Evolutionary conservation across 441 rosid species (phyloP).

Genomic region (Pelargonium australe): DNA sequence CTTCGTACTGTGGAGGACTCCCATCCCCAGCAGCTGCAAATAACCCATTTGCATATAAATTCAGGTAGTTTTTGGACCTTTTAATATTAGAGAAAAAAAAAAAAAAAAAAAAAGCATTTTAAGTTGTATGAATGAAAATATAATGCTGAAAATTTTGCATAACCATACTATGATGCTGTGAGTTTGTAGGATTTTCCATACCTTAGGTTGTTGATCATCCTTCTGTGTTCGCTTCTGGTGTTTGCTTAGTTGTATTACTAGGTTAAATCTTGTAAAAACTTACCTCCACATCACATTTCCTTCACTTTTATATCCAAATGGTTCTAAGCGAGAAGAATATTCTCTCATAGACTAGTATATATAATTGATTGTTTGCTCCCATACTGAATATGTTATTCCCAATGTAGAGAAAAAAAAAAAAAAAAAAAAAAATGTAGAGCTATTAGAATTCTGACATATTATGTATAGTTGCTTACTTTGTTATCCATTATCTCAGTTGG

Average conservation of each 20-base stretch:
- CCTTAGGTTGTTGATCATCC: not conserved
- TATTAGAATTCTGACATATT: not conserved
- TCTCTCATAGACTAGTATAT: not conserved
- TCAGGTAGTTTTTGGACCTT: conserved; percentile 48
- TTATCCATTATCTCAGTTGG: conserved; percentile 51
- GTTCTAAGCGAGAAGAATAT: not conserved
- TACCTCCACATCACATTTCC: not conserved
- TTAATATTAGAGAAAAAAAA: not conserved
- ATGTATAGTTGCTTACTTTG: conserved; percentile 15
- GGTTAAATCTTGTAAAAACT: not conserved
- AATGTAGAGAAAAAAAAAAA: too few species aligned
- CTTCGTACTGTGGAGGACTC: conserved; percentile 91
- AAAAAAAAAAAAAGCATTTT: not conserved
- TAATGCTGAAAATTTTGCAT: not conserved
- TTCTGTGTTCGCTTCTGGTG: not conserved
- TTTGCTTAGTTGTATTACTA: not conserved
- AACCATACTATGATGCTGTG: not conserved
- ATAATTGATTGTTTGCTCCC: not conserved
- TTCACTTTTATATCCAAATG: not conserved
- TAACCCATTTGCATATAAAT: conserved; percentile 84
- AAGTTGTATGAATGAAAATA: too few species aligned
- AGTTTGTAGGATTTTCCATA: conserved; percentile 1
- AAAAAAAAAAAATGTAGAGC: not conserved
- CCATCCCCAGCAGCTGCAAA: conserved; percentile 97
- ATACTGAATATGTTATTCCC: not conserved